Percentiles rank a stretch among this genome's conserved stretches.
These are phyloP conservation scores for Cucumis cinereus DNA, from an alignment of 306 rosid genomes.

Conservation along the genomic window DNA sequence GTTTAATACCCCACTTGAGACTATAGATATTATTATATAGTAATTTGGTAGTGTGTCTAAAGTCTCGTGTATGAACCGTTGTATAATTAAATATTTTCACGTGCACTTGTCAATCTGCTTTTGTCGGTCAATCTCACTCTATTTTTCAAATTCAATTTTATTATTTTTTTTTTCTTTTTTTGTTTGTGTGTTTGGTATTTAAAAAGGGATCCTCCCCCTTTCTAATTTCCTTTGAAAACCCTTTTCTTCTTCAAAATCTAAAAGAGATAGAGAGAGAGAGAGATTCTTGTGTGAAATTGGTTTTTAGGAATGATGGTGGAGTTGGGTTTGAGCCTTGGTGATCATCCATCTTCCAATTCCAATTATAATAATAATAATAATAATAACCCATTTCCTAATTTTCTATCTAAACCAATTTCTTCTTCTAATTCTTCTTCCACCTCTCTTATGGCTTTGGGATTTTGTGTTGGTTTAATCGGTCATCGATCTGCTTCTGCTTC, in stretches of 20 bases:
- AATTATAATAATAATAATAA: too few relatives aligned
- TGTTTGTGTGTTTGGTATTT: neutral
- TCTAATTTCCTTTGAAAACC: slow-evolving; percentile 1
- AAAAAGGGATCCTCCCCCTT: neutral
- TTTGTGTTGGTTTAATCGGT: slow-evolving; percentile 26
- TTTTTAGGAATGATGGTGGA: slow-evolving; percentile 31
- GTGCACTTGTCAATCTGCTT: slow-evolving; percentile 72
- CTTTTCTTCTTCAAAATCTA: neutral
- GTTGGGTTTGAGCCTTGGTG: slow-evolving; percentile 75
- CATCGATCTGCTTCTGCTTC: neutral
- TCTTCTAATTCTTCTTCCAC: neutral
- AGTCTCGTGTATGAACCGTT: slow-evolving; percentile 25
- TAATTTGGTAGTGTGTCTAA: too few relatives aligned
- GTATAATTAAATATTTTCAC: slow-evolving; percentile 58
- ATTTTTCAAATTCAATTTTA: neutral
- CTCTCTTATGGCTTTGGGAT: slow-evolving; percentile 18
- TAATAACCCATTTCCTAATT: slow-evolving; percentile 22
- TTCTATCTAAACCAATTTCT: slow-evolving; percentile 25
- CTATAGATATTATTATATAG: neutral
- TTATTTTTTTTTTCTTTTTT: neutral
- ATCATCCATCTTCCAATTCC: slow-evolving; percentile 16
- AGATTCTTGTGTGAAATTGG: too few relatives aligned
- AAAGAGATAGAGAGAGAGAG: too few relatives aligned
- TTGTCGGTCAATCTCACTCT: slow-evolving; percentile 72
- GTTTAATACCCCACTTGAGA: neutral